Base-by-base conservation (phyloP, 768 basidiomycete genomes). In the Coprinellus aureogranulatus region DNA sequence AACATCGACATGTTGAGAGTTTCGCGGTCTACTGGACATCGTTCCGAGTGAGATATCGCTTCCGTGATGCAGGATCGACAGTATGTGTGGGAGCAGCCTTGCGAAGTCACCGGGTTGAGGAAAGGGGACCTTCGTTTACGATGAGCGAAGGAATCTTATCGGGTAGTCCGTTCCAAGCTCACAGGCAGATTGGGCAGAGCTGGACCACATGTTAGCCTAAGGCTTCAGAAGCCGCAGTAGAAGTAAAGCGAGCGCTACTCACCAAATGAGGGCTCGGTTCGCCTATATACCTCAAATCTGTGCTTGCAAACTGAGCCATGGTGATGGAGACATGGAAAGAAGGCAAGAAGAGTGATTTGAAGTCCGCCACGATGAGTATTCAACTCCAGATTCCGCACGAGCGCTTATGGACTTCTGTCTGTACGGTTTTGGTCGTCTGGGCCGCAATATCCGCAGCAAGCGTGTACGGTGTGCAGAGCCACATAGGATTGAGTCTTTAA, bases 1-100 rank as follows among this genome's bases (percentile, higher is more conserved):
- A 94, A 72, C 61, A 88, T 84, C n/a, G 72, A 73, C n/a, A 72
- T 53, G 1, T 73, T 70, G 37, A 95, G 75, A 0, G 84, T 76
- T 12, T 83, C 86, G 20, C 93, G 84, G 71, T 95, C 93, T 28
- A 96, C 84, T 11, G 94, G 94, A 68, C 94, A 96, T 59, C 86
- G 85, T 0, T 79, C 75, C 6, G 85, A 84, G 58, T 88, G 81
- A 11, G 70, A 68, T 4, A 95, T 77, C 0, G 92, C 89, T 52
- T 78, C 76, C 20, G 75, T 63, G 60, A 94, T 89, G 66, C 94
- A 96, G 27, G 84, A 85, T 20, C 72, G 72, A 68, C 94, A 96
- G 70, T 94, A 95, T 0, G 92, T 95, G 67, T 93, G 94, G 57
- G 81, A 77, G 64, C 94, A 95, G 5, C 86, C 82, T 5, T 18